Base-by-base conservation (phyloP, 768 basidiomycete genomes). In the Boletus sp. region DNA sequence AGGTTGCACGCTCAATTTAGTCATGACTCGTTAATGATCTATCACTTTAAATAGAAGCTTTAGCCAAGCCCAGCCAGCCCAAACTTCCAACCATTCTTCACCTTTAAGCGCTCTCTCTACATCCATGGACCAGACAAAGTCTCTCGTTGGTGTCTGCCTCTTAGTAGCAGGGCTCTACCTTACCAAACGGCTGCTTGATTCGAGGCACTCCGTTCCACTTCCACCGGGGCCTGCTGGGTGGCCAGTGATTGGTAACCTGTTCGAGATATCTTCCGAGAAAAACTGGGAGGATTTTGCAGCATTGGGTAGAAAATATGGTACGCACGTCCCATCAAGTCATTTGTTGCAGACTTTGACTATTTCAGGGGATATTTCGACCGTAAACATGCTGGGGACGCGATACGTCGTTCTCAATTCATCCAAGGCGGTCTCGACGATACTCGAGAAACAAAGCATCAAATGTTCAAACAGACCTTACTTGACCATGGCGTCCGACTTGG, bases 301-400 rank as follows among this genome's bases (percentile, higher is more conserved):
- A 18, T 80, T 85, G 78, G 77, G 81, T 3, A 76, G 80, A 58
- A 71, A 69, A 66, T 86, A 78, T 60, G 84, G 84, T 77, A 58
- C 30, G 74, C 61, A 12, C 40, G 39, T 39, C 5, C 2, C 17
- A 17, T 29, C 11, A 28, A 24, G 17, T 9, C 28, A 4, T 36
- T 11, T 6, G 15, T 54, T 18, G 52, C 7, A 1, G 35, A 9
- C 44, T 32, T 54, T 46, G 1, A 52, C 77, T 49, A 66, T 67
- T 10, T 6, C 20, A 70, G 67, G 67, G 12, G 61, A 54, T 11
- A 54, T 70, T 30, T 56, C 42, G 11, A 54, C 57, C 17, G 32
- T 66, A 5, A 66, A 9, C 39, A 55, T 82, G 28, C 67, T 84
- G 28, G 76, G 78, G 24, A 77, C 78, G 52, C 74, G 77, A 8